These are phyloP conservation scores for Hippophae rhamnoides DNA, from an alignment of 306 rosid genomes.

Conservation along the genomic window DNA sequence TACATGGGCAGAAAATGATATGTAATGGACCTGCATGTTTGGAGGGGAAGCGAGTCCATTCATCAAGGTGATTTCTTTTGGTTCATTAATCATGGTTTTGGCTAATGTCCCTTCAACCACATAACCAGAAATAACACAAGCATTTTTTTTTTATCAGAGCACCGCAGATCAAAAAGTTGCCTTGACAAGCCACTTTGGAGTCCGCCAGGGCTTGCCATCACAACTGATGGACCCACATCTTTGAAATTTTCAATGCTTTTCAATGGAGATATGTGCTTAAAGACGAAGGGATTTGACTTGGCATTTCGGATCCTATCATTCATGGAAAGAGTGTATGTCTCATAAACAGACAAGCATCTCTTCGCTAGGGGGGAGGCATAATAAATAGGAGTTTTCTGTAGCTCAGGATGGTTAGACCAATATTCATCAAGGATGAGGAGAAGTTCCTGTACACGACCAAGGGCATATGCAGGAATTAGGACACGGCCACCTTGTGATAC, in stretches of 20 bases:
- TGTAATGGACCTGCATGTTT: conserved; percentile 88
- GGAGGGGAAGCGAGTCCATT: conserved; percentile 82
- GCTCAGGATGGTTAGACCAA: conserved; percentile 92
- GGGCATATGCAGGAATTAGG: conserved; percentile 82
- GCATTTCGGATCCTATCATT: conserved; percentile 90
- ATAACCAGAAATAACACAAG: conserved; percentile 78
- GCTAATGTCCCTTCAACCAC: conserved; percentile 92
- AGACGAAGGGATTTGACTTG: conserved; percentile 77
- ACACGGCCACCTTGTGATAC: conserved; percentile 95
- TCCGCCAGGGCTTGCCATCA: conserved; percentile 95
- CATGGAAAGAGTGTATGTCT: conserved; percentile 95
- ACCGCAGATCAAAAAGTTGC: conserved; percentile 86
- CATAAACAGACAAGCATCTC: conserved; percentile 78
- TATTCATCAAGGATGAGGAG: conserved; percentile 90
- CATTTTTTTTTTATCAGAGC: conserved; percentile 75
- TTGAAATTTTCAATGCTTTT: conserved; percentile 77
- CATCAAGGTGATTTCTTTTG: conserved; percentile 89
- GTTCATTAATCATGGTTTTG: conserved; percentile 76
- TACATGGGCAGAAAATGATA: conserved; percentile 94
- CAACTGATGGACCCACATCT: conserved; percentile 82
- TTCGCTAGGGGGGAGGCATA: conserved; percentile 98
- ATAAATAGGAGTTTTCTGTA: conserved; percentile 74
- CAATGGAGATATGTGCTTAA: conserved; percentile 71
- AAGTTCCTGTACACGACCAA: conserved; percentile 92
- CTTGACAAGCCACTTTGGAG: conserved; percentile 90